Percentiles rank a stretch among this genome's conserved stretches.
phyloP scores from a whole-genome alignment of 2,329 filamentous ascomycete species.

The Hypoxylon sp. region DNA sequence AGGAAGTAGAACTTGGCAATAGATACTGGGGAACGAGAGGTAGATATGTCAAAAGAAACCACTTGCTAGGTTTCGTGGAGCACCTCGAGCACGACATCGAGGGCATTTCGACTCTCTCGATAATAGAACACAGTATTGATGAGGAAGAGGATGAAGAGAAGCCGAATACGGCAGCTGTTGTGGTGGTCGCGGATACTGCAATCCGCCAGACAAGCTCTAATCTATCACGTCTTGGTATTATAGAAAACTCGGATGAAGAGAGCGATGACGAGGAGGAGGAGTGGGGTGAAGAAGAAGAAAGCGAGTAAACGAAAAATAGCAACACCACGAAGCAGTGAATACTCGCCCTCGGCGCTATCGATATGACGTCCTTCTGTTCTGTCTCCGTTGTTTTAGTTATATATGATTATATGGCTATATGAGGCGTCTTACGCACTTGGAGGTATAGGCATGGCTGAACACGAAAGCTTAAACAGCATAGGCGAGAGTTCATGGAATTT shows the following conservation, averaged over 20 bases:
- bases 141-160: not conserved
- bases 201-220: slow-evolving; percentile 8
- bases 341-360: too few species aligned
- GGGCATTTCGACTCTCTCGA: not conserved
- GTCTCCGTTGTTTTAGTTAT: too few species aligned
- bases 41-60: slow-evolving; percentile 6
- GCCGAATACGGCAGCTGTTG: slow-evolving; percentile 4
- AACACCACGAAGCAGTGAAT: too few species aligned
- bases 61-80: slow-evolving; percentile 6
- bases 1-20: slow-evolving; percentile 13
- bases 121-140: not conserved
- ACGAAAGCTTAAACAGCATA: too few species aligned
- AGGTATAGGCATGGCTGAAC: too few species aligned
- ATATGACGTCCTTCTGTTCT: too few species aligned
- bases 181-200: slow-evolving; percentile 2
- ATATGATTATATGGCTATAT: too few species aligned
- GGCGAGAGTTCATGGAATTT: too few species aligned
- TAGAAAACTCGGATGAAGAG: not conserved
- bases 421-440: too few species aligned
- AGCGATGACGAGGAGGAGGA: not conserved
- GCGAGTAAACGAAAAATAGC: too few species aligned
- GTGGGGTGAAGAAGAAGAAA: not conserved
- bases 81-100: slow-evolving; percentile 5
- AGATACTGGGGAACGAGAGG: slow-evolving; percentile 13
- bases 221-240: not conserved